A percentile compares a stretch with the other conserved stretches of the same genome.
Evolutionary conservation across 2,329 filamentous ascomycete species (phyloP).

Genomic region (Clonostachys rhizophaga): DNA sequence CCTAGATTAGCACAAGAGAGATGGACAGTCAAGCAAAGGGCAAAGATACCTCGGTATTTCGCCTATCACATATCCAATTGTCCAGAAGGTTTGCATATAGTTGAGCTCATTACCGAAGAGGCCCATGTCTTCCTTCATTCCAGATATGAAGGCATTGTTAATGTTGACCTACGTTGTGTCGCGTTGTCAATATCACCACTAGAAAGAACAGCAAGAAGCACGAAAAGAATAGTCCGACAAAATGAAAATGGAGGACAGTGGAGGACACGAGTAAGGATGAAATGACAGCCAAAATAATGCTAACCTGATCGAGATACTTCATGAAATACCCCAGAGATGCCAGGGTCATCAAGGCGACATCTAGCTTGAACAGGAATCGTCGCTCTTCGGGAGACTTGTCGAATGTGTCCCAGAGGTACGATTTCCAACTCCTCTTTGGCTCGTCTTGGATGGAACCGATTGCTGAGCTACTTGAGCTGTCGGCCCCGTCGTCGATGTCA

Average conservation of each 20-base stretch:
- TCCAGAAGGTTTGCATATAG: constrained; percentile 48
- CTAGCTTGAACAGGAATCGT: constrained; percentile 34
- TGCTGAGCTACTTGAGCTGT: constrained; percentile 8
- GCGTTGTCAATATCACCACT: not conserved
- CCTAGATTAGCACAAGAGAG: not conserved
- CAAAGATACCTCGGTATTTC: constrained; percentile 20
- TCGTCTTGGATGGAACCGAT: constrained; percentile 13
- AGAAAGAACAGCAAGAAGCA: too few species aligned
- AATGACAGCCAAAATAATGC: not conserved
- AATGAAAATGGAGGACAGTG: not conserved
- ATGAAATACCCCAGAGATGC: constrained; percentile 29
- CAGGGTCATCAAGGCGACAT: constrained; percentile 30
- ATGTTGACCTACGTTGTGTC: constrained; percentile 13
- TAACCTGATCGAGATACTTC: constrained; percentile 26
- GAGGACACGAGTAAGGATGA: constrained; percentile 16
- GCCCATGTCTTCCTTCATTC: constrained; percentile 35
- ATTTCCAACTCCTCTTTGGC: constrained; percentile 35
- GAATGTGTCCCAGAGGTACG: constrained; percentile 43
- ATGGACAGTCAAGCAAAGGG: too few species aligned
- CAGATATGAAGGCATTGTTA: constrained; percentile 36
- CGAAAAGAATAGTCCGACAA: too few species aligned
- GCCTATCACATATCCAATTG: constrained; percentile 52
- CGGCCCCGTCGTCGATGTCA: too few species aligned
- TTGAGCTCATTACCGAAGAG: constrained; percentile 48
- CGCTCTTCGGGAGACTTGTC: constrained; percentile 33